These are phyloP conservation scores for Termitomyces sp. DNA, from an alignment of 768 basidiomycete genomes.

Conservation along the genomic window DNA sequence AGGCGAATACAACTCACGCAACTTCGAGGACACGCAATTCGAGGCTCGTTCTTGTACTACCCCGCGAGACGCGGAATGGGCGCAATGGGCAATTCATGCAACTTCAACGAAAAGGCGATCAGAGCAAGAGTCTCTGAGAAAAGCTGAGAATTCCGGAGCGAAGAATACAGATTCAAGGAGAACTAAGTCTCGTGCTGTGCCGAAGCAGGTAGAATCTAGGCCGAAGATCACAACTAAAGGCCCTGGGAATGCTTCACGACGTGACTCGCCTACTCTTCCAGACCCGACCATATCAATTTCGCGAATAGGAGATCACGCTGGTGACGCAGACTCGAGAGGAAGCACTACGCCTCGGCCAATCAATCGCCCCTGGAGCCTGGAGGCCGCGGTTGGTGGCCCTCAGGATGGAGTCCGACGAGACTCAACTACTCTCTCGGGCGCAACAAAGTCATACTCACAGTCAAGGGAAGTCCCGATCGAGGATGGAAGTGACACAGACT, in stretches of 20 bases:
- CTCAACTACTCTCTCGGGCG: not conserved
- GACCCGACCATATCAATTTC: not conserved
- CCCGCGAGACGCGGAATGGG: not conserved
- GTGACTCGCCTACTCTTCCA: not conserved
- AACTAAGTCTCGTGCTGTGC: not conserved
- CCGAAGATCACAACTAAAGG: not conserved
- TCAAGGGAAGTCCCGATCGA: not conserved
- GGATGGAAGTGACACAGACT: not conserved
- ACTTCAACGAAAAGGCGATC: not conserved
- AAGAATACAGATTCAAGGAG: not conserved
- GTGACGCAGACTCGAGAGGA: not conserved
- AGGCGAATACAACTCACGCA: not conserved
- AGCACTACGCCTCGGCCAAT: not conserved
- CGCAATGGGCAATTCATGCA: not conserved
- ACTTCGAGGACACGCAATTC: not conserved
- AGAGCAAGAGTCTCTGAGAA: not conserved
- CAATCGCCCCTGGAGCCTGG: too few species aligned
- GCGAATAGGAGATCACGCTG: not conserved
- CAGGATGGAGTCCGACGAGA: not conserved
- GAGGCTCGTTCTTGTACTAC: slow-evolving; percentile 3
- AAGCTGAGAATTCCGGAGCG: not conserved
- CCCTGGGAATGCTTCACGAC: not conserved
- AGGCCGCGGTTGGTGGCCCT: not conserved
- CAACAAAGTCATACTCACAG: not conserved
- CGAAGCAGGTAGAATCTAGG: not conserved